These are phyloP conservation scores for Acanthamoeba lenticulata DNA, from an alignment of 208 protist genomes.

Conservation along the genomic window DNA sequence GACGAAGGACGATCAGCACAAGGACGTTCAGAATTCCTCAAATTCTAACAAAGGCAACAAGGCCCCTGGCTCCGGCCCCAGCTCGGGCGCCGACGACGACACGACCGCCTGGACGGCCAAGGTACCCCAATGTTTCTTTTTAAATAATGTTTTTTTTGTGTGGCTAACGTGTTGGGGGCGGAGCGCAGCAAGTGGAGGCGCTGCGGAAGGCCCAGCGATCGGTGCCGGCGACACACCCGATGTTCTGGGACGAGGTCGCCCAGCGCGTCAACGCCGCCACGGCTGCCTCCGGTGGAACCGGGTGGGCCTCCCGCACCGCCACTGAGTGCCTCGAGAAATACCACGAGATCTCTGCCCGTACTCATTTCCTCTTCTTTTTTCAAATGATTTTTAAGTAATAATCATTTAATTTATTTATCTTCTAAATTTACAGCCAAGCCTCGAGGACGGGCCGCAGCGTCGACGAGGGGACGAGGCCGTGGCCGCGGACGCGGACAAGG, in stretches of 20 bases:
- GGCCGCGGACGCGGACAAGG: not conserved
- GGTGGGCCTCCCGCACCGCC: too few species aligned
- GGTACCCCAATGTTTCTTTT: not conserved
- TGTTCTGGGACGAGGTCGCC: slow-evolving; percentile 2
- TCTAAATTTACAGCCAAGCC: not conserved
- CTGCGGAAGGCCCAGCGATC: not conserved
- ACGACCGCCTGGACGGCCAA: not conserved
- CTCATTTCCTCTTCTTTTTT: not conserved
- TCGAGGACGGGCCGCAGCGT: not conserved
- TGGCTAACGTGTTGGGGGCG: not conserved
- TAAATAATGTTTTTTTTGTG: not conserved
- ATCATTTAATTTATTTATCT: too few species aligned
- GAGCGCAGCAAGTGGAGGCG: not conserved
- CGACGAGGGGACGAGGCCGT: not conserved
- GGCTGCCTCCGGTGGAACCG: not conserved
- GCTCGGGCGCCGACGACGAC: not conserved
- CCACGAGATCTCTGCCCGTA: not conserved
- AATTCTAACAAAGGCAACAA: too few species aligned
- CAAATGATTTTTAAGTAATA: too few species aligned
- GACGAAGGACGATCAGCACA: not conserved
- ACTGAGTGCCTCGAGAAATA: not conserved
- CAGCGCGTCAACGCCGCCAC: not conserved
- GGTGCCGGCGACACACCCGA: not conserved
- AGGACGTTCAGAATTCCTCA: too few species aligned
- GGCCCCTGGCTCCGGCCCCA: too few species aligned